Conservation (phyloP, 2,329 filamentous ascomycete genomes). For the Aspergillus chevalieri region DNA sequence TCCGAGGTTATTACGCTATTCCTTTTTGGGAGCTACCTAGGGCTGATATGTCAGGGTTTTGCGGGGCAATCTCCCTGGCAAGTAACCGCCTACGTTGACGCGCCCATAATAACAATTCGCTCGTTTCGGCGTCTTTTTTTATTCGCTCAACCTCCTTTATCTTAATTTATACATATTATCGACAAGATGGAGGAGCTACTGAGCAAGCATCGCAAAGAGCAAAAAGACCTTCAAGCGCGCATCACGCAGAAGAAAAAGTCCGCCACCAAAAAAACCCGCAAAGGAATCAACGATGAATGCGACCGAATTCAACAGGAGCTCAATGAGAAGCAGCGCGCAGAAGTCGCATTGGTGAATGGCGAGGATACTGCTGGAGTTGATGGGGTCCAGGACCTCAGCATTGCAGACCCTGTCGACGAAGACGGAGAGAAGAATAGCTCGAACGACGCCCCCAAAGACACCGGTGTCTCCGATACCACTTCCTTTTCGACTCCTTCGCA, state of each 20-base stretch:
- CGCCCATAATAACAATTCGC: constrained; percentile 4
- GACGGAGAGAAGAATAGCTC: constrained; percentile 7
- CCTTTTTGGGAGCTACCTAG: constrained; percentile 18
- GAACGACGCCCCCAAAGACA: constrained; percentile 4
- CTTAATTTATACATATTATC: neutral
- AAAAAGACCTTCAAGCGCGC: constrained; percentile 74
- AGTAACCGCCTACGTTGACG: neutral
- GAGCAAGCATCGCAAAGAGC: constrained; percentile 78
- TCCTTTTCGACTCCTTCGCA: constrained; percentile 10
- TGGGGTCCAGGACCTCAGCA: constrained; percentile 26
- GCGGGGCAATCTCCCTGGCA: constrained; percentile 17
- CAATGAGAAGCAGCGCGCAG: constrained; percentile 48
- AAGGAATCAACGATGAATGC: constrained; percentile 64
- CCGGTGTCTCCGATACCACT: neutral
- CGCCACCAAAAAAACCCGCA: constrained; percentile 73
- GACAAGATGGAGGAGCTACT: constrained; percentile 66
- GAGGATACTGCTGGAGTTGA: constrained; percentile 19
- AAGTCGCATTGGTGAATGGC: constrained; percentile 44
- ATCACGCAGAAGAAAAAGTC: constrained; percentile 96
- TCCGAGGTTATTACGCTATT: constrained; percentile 9
- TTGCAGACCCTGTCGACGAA: constrained; percentile 21
- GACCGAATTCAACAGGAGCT: constrained; percentile 52
- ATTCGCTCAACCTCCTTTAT: neutral
- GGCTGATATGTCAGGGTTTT: constrained; percentile 23
- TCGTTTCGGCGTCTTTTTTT: neutral